These are phyloP conservation scores for Cynara cardunculus DNA, from an alignment of 129 eudicot species.

Conservation along the genomic window DNA sequence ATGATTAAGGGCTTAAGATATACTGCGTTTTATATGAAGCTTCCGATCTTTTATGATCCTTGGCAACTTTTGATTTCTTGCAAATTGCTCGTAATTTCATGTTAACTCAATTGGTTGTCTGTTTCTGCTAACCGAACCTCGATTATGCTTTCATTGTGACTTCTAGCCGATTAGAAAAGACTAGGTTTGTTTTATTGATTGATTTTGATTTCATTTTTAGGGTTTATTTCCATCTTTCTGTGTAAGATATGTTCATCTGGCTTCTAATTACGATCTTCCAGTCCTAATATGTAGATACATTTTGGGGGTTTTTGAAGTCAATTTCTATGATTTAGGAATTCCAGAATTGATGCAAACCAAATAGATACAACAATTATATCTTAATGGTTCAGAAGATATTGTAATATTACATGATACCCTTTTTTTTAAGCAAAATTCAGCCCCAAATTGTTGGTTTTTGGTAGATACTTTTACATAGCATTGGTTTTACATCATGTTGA, in stretches of 20 bases:
- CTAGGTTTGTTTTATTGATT: neutral
- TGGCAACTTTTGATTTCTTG: neutral
- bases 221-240: constrained; percentile 11
- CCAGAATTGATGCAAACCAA: neutral
- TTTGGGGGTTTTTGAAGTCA: constrained; percentile 1
- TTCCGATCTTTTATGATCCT: neutral
- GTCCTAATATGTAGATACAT: neutral
- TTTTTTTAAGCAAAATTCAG: neutral
- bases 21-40: neutral
- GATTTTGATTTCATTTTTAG: neutral
- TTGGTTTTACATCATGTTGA: neutral
- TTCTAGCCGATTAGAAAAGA: neutral
- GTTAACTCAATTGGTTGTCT: neutral
- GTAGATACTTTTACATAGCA: neutral
- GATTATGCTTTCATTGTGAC: neutral
- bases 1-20: neutral
- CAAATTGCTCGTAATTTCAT: neutral
- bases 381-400: neutral
- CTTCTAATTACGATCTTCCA: neutral
- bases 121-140: neutral
- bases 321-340: constrained; percentile 2
- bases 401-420: neutral
- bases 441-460: neutral
- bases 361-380: neutral
- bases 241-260: neutral